Evolutionary conservation across 2,329 filamentous ascomycete genomes (phyloP).

Genomic region (Alternaria panax): DNA sequence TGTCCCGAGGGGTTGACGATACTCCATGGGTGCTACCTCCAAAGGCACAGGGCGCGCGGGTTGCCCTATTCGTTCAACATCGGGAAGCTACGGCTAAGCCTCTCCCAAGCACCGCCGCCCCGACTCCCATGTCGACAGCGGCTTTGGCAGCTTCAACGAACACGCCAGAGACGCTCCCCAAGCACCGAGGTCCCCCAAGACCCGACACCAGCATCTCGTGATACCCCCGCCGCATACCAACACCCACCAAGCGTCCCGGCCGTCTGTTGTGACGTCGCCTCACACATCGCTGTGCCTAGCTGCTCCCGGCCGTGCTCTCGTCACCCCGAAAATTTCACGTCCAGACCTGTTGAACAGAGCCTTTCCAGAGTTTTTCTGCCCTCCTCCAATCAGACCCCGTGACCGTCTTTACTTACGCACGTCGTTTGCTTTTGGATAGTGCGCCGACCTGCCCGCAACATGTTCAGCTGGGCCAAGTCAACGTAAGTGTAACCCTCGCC

Average conservation of each 20-base stretch:
- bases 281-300: slow-evolving; percentile 20
- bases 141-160: slow-evolving; percentile 1
- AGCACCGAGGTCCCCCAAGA: neutral
- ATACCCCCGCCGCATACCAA: slow-evolving; percentile 1
- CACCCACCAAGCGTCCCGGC: slow-evolving; percentile 21
- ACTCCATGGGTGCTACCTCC: slow-evolving; percentile 3
- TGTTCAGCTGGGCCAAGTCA: slow-evolving; percentile 96
- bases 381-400: slow-evolving; percentile 30
- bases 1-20: slow-evolving; percentile 19
- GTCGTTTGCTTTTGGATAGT: slow-evolving; percentile 38
- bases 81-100: slow-evolving; percentile 20
- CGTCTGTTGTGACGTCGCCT: slow-evolving; percentile 11
- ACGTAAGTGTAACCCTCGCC: slow-evolving; percentile 65
- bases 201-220: slow-evolving; percentile 3
- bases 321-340: slow-evolving; percentile 34
- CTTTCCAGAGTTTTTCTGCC: slow-evolving; percentile 39
- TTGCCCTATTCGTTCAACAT: slow-evolving; percentile 17
- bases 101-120: slow-evolving; percentile 1
- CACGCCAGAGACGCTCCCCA: neutral
- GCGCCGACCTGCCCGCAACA: slow-evolving; percentile 51
- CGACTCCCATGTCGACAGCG: slow-evolving; percentile 2
- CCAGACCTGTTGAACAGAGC: slow-evolving; percentile 32
- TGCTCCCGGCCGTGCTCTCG: slow-evolving; percentile 32
- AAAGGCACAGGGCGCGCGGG: slow-evolving; percentile 13
- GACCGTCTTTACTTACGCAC: slow-evolving; percentile 36